Evolutionary conservation across 306 rosid genomes (phyloP), one percentile per base, ranked within the genome.

Genomic region (Corylus avellana): DNA sequence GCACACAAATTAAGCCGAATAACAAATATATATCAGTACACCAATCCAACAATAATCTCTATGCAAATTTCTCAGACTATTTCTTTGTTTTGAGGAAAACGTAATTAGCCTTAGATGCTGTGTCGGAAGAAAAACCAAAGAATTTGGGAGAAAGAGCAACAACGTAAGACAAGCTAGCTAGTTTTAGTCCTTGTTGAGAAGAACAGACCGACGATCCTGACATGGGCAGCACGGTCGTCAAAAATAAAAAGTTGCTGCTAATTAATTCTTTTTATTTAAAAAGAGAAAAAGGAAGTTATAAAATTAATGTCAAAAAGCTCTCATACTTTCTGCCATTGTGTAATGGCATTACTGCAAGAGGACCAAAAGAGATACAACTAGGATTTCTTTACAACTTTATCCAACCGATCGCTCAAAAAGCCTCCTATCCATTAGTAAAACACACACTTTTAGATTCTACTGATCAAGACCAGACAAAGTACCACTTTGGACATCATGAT

Each of bases 301-400:
- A 73, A 73, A 75, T 61, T 59, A 46, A 80, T 64, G 66, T 8
- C 67, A 70, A 88, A 78, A 82, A 82, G 84, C 16, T 22, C 8
- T 16, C 76, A 48, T 51, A 82, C 87, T 85, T 85, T 78, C 79
- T 59, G 4, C 5, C 64, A 73, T 59, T 27, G 66, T 17, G 57
- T 71, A 8, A 72, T 80, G 78, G 72, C 78, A 76, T 4, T 39
- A 35, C 0, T 70, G 86, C 73, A 64, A 22, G 25, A 44, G 70
- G 74, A 37, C 83, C 77, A 85, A 90, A 85, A 90, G 85, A 87
- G 39, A 70, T 22, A 22, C 25, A 32, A 32, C 2, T 32, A 1
- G 35, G 35, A 32, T 32, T 32, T 32, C 35, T 32, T 32, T 77
- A 84, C 25, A 79, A 77, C 90, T 89, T 87, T 83, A 66, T 77